These are phyloP conservation scores for Erodium trifolium DNA, from an alignment of 441 rosid species.

Conservation along the genomic window DNA sequence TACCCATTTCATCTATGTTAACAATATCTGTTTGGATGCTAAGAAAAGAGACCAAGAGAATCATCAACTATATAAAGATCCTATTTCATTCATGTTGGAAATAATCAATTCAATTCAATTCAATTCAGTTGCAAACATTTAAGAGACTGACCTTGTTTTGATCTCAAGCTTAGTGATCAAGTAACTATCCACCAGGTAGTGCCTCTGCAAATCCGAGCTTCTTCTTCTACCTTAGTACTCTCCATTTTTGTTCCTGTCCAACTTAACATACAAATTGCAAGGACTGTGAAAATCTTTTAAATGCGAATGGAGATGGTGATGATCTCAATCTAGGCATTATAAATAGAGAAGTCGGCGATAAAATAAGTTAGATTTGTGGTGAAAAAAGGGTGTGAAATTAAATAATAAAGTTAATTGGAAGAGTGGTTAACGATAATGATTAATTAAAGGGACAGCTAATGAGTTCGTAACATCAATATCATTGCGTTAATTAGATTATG, in stretches of 20 bases:
- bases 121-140: background rate
- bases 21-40: background rate
- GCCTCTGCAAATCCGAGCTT: background rate
- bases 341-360: conserved; percentile 10
- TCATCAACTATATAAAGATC: too few species aligned
- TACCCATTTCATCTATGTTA: background rate
- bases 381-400: conserved; percentile 17
- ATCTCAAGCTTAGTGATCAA: background rate
- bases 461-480: background rate
- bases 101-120: too few species aligned
- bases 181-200: too few species aligned
- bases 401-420: conserved; percentile 13
- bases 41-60: too few species aligned
- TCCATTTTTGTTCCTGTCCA: background rate
- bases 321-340: background rate
- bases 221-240: background rate
- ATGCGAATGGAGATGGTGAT: background rate
- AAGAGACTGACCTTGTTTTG: background rate
- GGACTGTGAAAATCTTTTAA: background rate
- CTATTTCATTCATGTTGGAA: background rate
- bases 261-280: background rate
- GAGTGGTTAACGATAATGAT: conserved; percentile 14
- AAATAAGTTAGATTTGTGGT: conserved; percentile 26
- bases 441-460: background rate
- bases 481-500: background rate